Evolutionary conservation across 2,329 filamentous ascomycete species (phyloP).

Genomic region (Xylariomycetidae sp.): DNA sequence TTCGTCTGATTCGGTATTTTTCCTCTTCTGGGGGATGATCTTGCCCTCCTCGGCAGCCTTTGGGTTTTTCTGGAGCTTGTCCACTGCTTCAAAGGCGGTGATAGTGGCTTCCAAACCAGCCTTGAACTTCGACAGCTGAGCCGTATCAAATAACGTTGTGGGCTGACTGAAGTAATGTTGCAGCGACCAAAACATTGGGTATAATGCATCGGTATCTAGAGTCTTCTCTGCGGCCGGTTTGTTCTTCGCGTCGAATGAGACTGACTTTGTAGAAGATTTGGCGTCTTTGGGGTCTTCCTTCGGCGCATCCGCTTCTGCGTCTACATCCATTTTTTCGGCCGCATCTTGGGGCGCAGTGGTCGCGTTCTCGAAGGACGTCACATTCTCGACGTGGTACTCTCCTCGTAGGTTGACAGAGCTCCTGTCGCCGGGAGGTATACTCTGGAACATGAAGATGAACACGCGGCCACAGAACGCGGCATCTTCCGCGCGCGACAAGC

Average conservation of each 20-base stretch:
- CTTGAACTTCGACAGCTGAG: constrained; percentile 75
- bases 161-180: constrained; percentile 91
- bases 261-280: constrained; percentile 34
- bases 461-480: constrained; percentile 96
- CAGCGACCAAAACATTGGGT: constrained; percentile 89
- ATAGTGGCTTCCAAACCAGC: constrained; percentile 64
- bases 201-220: constrained; percentile 66
- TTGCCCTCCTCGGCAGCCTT: constrained; percentile 58
- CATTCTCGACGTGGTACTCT: constrained; percentile 93
- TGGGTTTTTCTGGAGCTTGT: constrained; percentile 41
- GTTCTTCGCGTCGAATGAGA: constrained; percentile 38
- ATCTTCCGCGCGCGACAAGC: constrained; percentile 91
- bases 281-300: constrained; percentile 29
- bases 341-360: constrained; percentile 27
- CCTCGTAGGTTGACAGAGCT: constrained; percentile 95
- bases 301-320: constrained; percentile 37
- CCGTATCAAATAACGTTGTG: constrained; percentile 67
- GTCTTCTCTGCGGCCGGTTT: constrained; percentile 37
- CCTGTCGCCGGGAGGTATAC: constrained; percentile 91
- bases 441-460: constrained; percentile 98
- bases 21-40: constrained; percentile 60
- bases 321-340: constrained; percentile 60
- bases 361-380: constrained; percentile 72
- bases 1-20: constrained; percentile 53
- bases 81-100: constrained; percentile 46